Conservation (phyloP, 2,329 filamentous ascomycete genomes). For the Raffaelea arxii region DNA sequence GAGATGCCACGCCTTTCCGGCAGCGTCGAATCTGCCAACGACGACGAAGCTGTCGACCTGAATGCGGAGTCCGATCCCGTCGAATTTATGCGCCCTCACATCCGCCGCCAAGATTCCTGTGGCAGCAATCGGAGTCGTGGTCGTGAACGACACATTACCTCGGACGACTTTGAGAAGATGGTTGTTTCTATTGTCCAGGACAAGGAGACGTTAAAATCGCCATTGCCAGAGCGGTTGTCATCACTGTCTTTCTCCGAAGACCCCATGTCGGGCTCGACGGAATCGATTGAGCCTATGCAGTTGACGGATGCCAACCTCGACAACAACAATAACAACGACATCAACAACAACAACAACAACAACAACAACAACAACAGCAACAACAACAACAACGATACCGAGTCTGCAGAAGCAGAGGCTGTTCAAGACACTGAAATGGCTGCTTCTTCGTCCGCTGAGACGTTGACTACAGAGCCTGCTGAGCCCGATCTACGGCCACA, state of each 20-base stretch:
- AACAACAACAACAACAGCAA: not conserved
- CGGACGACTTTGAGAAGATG: slow-evolving; percentile 87
- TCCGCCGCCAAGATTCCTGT: slow-evolving; percentile 62
- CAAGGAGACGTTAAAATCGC: slow-evolving; percentile 55
- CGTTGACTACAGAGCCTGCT: not conserved
- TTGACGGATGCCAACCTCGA: not conserved
- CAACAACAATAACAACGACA: not conserved
- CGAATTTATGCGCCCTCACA: slow-evolving; percentile 55
- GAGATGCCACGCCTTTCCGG: slow-evolving; percentile 65
- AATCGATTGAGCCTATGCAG: not conserved
- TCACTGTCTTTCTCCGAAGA: not conserved
- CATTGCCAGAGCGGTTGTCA: slow-evolving; percentile 33
- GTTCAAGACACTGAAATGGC: too few species aligned
- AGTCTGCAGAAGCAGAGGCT: not conserved
- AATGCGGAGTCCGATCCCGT: slow-evolving; percentile 42
- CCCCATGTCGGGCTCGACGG: not conserved
- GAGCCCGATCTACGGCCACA: too few species aligned
- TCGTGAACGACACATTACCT: slow-evolving; percentile 82
- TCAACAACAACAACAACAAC: not conserved
- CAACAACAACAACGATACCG: not conserved
- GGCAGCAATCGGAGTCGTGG: slow-evolving; percentile 61
- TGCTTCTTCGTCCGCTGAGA: not conserved
- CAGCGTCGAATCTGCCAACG: slow-evolving; percentile 65
- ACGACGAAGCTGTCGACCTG: slow-evolving; percentile 57
- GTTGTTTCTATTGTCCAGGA: slow-evolving; percentile 87